Evolutionary conservation across 73 alveolate genomes (phyloP).

Genomic region (Tetrahymena elliotti): DNA sequence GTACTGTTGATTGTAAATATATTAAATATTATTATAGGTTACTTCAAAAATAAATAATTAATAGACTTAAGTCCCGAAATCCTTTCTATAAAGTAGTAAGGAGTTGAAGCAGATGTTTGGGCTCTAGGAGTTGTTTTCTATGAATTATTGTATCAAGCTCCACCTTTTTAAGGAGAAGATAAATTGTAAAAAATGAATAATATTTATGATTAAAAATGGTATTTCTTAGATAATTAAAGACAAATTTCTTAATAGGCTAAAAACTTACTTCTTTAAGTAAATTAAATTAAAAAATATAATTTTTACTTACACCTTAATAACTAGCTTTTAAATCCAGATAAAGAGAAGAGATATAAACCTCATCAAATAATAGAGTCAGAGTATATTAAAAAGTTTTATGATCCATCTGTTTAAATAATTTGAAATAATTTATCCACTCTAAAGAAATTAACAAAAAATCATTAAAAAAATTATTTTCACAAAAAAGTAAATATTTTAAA

Average conservation of each 20-base stretch:
- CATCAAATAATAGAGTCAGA: background rate
- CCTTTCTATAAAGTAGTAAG: background rate
- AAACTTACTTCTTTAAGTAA: background rate
- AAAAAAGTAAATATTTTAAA: too few relatives aligned
- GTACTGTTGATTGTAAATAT: background rate
- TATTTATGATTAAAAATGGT: background rate
- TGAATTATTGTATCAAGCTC: background rate
- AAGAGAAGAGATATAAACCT: background rate
- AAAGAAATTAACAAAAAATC: background rate
- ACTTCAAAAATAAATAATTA: background rate
- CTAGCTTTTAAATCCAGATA: background rate
- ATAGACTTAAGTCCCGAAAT: background rate
- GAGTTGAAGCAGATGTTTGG: background rate
- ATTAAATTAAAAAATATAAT: background rate
- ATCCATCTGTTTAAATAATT: background rate
- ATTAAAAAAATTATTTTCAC: too few relatives aligned
- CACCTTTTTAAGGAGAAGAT: background rate
- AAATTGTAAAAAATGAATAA: background rate
- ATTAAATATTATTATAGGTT: background rate
- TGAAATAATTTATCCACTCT: background rate
- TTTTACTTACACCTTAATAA: background rate
- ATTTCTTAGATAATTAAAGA: background rate
- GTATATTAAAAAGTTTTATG: background rate
- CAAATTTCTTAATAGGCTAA: background rate
- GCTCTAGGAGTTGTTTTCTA: background rate